Evolutionary conservation across 495 filamentous ascomycete species (phyloP), one percentile per base, ranked within the genome.

Genomic region (Clavariopsis aquatica): DNA sequence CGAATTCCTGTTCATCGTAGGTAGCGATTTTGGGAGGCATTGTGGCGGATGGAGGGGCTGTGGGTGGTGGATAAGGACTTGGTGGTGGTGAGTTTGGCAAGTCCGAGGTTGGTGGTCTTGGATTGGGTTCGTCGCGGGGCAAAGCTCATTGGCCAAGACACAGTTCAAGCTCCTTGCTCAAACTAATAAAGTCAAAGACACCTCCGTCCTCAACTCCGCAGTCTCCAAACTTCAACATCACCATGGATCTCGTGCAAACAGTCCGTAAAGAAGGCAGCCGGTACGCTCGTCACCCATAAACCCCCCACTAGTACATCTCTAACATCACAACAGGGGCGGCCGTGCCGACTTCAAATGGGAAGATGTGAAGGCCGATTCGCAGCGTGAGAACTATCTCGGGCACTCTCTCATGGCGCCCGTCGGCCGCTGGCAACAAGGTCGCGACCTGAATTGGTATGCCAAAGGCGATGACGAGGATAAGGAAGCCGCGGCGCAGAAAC

Each of bases 331-430:
- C 58, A 85, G 94, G 69, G 94, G 94, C 69, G 94, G 94, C 70
- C 87, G 87, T 72, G 88, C 85, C 78, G 90, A 95, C 74, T 98
- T 98, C 83, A 91, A 87, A 78, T 98, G 94, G 94, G 89, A 93
- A 65, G 91, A 96, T 71, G 94, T 98, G 72, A 88, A 93, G 69
- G 84, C 82, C 53, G 93, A 91, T 41, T 76, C 82, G 43, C 92
- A 97, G 70, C 91, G 94, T 69, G 93, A 98, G 73, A 97, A 98
- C 76, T 98, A 98, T 75, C 87, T 98, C 0, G 94, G 95, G 45
- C 94, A 98, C 75, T 95, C 90, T 23, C 73, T 98, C 54, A 98
- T 95, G 85, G 94, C 94, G 5, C 84, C 94, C 0, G 95, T 98
- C 12, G 94, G 94, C 12, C 90, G 94, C 52, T 98, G 95, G 94